phyloP scores from a whole-genome alignment of 2,329 filamentous ascomycete genomes.

The Diaporthe sp. region DNA sequence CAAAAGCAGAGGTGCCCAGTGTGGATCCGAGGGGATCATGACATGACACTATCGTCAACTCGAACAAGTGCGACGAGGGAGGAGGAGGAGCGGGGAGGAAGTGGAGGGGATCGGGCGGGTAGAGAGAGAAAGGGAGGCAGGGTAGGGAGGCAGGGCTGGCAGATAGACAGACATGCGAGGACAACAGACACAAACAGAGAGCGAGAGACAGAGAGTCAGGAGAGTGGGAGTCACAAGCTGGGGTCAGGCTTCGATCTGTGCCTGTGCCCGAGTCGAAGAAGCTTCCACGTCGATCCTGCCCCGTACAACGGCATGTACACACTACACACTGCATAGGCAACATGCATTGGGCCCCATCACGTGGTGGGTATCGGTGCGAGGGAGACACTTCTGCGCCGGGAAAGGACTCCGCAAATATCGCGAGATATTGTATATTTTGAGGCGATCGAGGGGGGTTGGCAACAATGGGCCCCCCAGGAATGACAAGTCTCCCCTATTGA shows the following conservation, averaged over 20 bases:
- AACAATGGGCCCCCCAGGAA: not conserved
- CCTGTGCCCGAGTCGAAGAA: slow-evolving; percentile 33
- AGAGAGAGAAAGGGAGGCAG: not conserved
- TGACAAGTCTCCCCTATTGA: not conserved
- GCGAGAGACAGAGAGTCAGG: slow-evolving; percentile 10
- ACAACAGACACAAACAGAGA: not conserved
- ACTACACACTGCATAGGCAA: slow-evolving; percentile 23
- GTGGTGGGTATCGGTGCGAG: slow-evolving; percentile 25
- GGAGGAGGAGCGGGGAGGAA: not conserved
- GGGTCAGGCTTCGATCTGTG: slow-evolving; percentile 30
- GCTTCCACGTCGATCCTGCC: slow-evolving; percentile 27
- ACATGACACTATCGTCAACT: slow-evolving; percentile 32
- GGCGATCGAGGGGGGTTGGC: slow-evolving; percentile 19
- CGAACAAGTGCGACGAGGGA: slow-evolving; percentile 13
- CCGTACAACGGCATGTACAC: slow-evolving; percentile 15
- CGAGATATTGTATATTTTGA: slow-evolving; percentile 8
- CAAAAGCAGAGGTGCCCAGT: slow-evolving; percentile 26
- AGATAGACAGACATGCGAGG: not conserved
- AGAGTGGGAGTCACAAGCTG: not conserved
- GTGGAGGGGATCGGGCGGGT: slow-evolving; percentile 6
- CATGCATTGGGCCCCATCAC: slow-evolving; percentile 26
- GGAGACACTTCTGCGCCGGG: not conserved
- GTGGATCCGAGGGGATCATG: slow-evolving; percentile 6
- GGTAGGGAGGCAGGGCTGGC: not conserved
- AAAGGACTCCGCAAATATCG: slow-evolving; percentile 19